phyloP scores from a whole-genome alignment of 2,329 filamentous ascomycete species.

The Curvularia spicifera region DNA sequence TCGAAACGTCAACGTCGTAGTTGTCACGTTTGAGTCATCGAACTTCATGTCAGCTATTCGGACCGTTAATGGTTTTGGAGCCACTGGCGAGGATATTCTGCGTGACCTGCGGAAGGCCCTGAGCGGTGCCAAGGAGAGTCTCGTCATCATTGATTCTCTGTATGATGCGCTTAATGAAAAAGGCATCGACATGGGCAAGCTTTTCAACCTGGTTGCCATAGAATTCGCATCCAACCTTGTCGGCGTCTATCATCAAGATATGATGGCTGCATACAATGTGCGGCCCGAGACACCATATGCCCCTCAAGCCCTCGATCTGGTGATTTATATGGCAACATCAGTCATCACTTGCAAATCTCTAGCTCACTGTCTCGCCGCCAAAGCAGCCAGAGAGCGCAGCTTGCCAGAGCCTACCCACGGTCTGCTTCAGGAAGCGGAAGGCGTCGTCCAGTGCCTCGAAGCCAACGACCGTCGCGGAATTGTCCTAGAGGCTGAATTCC shows the following conservation, averaged over 20 bases:
- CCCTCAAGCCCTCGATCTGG: constrained; percentile 66
- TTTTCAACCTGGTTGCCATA: constrained; percentile 73
- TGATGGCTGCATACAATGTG: constrained; percentile 61
- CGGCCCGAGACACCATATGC: constrained; percentile 50
- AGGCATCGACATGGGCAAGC: constrained; percentile 60
- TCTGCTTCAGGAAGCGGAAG: constrained; percentile 76
- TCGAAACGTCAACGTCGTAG: constrained; percentile 69
- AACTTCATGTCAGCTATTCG: constrained; percentile 68
- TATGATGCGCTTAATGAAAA: constrained; percentile 62
- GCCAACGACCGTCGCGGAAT: constrained; percentile 63
- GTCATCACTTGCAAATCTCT: constrained; percentile 77
- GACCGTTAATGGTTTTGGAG: constrained; percentile 68
- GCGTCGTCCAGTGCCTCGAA: constrained; percentile 72
- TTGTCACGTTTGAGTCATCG: constrained; percentile 78
- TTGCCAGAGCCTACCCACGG: constrained; percentile 79
- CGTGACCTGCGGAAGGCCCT: constrained; percentile 28
- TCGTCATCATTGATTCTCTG: constrained; percentile 82
- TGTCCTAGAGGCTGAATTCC: constrained; percentile 84
- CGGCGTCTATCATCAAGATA: constrained; percentile 81
- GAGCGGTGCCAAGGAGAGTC: constrained; percentile 41
- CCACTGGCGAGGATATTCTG: constrained; percentile 63
- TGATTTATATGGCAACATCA: constrained; percentile 87
- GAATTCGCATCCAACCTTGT: constrained; percentile 72
- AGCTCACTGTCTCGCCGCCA: constrained; percentile 73
- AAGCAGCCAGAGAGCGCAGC: constrained; percentile 77